Percentiles rank a stretch among this genome's conserved stretches.
These are phyloP conservation scores for Penstemon eatonii DNA, from an alignment of 257 asterid species.

Conservation along the genomic window DNA sequence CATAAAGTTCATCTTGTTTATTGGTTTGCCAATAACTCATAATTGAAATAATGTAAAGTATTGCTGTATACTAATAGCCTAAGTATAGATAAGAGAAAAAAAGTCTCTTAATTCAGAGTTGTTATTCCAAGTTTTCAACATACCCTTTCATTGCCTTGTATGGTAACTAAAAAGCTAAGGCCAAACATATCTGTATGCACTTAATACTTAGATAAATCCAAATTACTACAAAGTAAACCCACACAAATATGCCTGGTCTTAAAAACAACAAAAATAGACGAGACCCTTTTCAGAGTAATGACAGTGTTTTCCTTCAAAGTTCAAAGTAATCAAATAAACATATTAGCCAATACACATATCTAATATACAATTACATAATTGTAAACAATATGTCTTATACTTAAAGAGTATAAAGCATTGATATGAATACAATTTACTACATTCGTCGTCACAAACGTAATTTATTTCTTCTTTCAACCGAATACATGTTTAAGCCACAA, in stretches of 20 bases:
- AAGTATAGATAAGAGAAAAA: too few species aligned
- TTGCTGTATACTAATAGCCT: too few species aligned
- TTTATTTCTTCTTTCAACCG: not conserved
- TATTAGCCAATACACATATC: not conserved
- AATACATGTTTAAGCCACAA: not conserved
- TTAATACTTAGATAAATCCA: not conserved
- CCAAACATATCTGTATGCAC: not conserved
- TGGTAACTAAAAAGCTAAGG: not conserved
- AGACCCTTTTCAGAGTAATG: not conserved
- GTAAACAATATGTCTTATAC: not conserved
- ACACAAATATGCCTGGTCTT: not conserved
- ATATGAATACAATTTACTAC: not conserved
- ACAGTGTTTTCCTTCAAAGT: not conserved
- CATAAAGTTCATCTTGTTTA: too few species aligned
- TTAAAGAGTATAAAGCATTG: not conserved
- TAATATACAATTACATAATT: not conserved
- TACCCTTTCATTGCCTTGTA: not conserved
- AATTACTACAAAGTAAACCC: not conserved
- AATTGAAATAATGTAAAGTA: too few species aligned
- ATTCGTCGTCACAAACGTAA: not conserved
- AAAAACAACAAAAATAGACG: not conserved
- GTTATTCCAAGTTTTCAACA: not conserved
- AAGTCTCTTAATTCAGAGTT: too few species aligned
- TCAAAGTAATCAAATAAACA: not conserved
- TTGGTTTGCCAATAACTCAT: too few species aligned